Percentiles rank a stretch among this genome's conserved stretches.
These are phyloP conservation scores for Corymbia citriodora DNA, from an alignment of 441 rosid species.

Conservation along the genomic window DNA sequence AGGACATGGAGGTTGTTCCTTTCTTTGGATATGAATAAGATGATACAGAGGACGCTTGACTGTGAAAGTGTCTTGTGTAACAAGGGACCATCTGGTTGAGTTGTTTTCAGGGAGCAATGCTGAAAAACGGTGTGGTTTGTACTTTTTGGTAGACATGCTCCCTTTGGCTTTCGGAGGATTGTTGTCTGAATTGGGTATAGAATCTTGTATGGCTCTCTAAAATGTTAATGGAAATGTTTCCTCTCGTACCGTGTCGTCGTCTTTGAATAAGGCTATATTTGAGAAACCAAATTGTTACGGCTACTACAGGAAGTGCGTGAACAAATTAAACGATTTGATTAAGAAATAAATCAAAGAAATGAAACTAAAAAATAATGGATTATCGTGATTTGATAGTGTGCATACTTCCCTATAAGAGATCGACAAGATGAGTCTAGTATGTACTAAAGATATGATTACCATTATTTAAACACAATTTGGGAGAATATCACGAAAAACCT, in stretches of 20 bases:
- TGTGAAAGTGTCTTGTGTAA: background rate
- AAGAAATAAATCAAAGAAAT: background rate
- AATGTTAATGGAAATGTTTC: background rate
- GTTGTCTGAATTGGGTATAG: background rate
- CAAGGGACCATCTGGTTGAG: background rate
- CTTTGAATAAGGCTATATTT: background rate
- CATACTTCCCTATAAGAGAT: accelerated
- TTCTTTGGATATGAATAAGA: background rate
- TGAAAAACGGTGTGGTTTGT: background rate
- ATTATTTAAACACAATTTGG: background rate
- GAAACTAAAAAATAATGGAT: background rate
- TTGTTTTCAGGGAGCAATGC: background rate
- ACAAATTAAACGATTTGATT: background rate
- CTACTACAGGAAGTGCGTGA: background rate
- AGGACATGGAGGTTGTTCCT: background rate
- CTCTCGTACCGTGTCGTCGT: background rate
- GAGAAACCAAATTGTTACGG: background rate
- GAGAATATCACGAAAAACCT: no score
- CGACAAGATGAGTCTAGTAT: background rate
- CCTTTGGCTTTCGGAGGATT: background rate
- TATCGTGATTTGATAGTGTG: background rate
- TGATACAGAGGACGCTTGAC: background rate
- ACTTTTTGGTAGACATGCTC: background rate
- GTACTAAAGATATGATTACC: background rate
- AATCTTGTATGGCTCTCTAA: background rate